Conservation (phyloP, 2,329 filamentous ascomycete genomes). For the Pezicula neosporulosa region DNA sequence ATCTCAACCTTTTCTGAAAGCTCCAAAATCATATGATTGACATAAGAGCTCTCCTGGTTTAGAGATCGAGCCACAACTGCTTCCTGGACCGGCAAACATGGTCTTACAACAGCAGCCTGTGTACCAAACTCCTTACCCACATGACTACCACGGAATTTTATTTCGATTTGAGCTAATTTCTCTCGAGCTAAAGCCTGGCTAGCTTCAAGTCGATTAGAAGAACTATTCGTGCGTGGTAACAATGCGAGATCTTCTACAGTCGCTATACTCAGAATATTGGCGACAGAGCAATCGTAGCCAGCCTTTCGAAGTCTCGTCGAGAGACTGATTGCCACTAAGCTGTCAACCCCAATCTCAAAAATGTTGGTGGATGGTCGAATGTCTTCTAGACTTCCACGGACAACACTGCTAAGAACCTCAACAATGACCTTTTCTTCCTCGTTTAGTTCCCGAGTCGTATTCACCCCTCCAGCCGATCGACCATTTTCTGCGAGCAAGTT, state of each 20-base stretch:
- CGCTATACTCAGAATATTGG: neutral
- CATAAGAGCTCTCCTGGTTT: conserved; percentile 26
- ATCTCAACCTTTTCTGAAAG: conserved; percentile 18
- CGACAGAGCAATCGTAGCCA: neutral
- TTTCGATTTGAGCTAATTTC: neutral
- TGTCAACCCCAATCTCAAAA: conserved; percentile 35
- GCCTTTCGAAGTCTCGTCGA: neutral
- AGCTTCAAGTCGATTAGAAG: neutral
- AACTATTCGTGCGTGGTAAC: neutral
- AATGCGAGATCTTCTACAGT: neutral
- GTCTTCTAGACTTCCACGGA: conserved; percentile 14
- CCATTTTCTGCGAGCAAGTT: conserved; percentile 20
- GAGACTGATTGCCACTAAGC: conserved; percentile 17
- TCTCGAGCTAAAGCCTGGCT: neutral
- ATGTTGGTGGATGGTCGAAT: conserved; percentile 27
- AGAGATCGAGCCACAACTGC: conserved; percentile 33
- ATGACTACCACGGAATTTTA: neutral
- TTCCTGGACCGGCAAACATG: conserved; percentile 1
- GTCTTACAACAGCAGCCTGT: neutral
- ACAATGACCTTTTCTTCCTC: conserved; percentile 23
- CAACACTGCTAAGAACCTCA: conserved; percentile 19
- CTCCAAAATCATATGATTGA: conserved; percentile 30
- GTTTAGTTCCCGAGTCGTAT: conserved; percentile 14
- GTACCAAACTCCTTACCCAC: neutral
- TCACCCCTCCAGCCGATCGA: neutral